Percentiles rank a stretch among this genome's conserved stretches.
Conservation (phyloP, 768 basidiomycete genomes). For the Auricularia sp. region DNA sequence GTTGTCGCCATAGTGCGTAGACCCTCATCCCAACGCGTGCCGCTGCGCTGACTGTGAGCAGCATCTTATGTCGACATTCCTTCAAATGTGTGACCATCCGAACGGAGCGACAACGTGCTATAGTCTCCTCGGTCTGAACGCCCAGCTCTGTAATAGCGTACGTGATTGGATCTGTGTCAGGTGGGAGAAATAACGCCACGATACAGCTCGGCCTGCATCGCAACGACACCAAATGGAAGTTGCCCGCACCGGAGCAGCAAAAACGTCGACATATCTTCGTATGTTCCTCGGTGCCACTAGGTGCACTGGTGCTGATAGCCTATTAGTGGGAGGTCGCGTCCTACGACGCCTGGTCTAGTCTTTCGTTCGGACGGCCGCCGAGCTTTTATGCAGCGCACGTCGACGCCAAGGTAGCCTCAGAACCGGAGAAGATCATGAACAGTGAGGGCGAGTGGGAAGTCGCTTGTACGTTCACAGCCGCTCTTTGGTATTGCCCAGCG, state of each 20-base stretch:
- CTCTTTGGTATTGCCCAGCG: background rate
- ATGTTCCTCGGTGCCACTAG: background rate
- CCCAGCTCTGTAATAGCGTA: background rate
- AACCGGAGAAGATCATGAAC: conserved; percentile 35
- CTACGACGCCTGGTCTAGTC: background rate
- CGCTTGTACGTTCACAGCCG: conserved; percentile 37
- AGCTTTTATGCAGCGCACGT: conserved; percentile 55
- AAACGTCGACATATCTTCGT: background rate
- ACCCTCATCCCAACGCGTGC: background rate
- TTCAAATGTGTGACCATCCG: background rate
- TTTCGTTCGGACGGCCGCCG: conserved; percentile 46
- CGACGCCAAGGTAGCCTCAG: conserved; percentile 53
- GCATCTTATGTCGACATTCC: background rate
- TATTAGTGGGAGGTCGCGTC: background rate
- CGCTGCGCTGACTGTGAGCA: background rate
- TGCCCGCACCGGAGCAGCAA: background rate
- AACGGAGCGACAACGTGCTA: background rate
- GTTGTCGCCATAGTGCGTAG: background rate
- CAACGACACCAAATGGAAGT: background rate
- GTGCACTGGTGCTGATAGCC: background rate
- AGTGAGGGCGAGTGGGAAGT: conserved; percentile 27
- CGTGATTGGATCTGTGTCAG: background rate
- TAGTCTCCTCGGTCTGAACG: background rate
- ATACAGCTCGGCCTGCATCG: background rate
- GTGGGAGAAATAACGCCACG: background rate